Conservation (phyloP, 2,329 filamentous ascomycete species). For the Mycosphaerella sp. region DNA sequence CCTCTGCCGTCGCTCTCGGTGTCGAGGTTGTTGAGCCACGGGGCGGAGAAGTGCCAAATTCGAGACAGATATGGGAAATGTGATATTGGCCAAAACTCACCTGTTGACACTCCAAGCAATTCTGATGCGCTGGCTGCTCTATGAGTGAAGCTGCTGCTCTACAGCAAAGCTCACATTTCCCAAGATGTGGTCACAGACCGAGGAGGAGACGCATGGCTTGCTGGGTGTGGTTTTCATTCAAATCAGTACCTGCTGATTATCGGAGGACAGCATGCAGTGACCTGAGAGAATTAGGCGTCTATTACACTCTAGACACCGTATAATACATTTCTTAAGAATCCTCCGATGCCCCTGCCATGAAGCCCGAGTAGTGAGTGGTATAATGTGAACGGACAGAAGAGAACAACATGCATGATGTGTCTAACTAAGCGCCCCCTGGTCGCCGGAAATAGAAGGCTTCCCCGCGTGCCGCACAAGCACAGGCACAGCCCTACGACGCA, state of each 20-base stretch:
- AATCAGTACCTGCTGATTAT: not conserved
- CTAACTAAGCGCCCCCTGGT: too few relatives aligned
- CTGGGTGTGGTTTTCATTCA: not conserved
- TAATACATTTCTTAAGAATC: not conserved
- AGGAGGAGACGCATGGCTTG: not conserved
- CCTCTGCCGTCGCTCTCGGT: not conserved
- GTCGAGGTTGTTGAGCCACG: not conserved
- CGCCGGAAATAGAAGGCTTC: too few relatives aligned
- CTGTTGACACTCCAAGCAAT: not conserved
- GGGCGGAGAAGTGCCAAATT: not conserved
- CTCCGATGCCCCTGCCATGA: not conserved
- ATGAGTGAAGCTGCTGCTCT: not conserved
- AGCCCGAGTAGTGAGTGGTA: not conserved
- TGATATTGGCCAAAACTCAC: not conserved
- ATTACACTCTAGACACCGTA: constrained; percentile 4
- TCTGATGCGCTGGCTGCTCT: not conserved
- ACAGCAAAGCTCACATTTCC: not conserved
- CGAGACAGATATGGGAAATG: not conserved
- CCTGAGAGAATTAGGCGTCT: not conserved
- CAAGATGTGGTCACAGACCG: not conserved
- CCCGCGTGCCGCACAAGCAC: too few relatives aligned
- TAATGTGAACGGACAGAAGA: not conserved
- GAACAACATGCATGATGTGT: not conserved
- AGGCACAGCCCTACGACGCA: too few relatives aligned
- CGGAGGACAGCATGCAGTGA: not conserved